These are phyloP conservation scores for Posidonia oceanica DNA, from an alignment of 116 monocot genomes.

Conservation along the genomic window DNA sequence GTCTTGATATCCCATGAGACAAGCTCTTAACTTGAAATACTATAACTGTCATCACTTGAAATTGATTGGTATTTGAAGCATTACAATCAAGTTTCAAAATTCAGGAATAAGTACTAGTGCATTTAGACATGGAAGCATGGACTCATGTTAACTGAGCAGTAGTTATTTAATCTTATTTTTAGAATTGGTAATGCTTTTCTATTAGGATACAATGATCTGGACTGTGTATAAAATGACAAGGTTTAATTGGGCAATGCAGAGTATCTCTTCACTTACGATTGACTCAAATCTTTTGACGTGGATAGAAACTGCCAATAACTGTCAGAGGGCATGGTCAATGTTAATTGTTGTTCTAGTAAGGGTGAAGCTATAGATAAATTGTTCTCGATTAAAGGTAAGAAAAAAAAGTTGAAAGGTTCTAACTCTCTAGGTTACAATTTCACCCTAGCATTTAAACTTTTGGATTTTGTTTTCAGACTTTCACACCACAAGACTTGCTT, in stretches of 20 bases:
- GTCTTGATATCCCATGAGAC: too few relatives aligned
- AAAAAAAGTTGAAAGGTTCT: too few relatives aligned
- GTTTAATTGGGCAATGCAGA: conserved; percentile 24
- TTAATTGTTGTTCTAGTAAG: neutral
- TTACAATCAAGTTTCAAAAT: too few relatives aligned
- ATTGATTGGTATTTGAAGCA: too few relatives aligned
- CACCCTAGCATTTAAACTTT: neutral
- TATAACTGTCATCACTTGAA: too few relatives aligned
- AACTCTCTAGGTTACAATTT: neutral
- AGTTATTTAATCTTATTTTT: too few relatives aligned
- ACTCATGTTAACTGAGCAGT: too few relatives aligned
- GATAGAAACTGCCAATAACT: conserved; percentile 24
- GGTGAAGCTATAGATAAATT: neutral
- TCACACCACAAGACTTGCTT: conserved; percentile 6
- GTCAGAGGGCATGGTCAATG: conserved; percentile 4
- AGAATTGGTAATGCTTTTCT: too few relatives aligned
- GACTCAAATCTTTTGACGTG: conserved; percentile 25
- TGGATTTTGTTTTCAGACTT: conserved; percentile 15
- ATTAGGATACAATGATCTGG: too few relatives aligned
- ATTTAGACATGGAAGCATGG: too few relatives aligned
- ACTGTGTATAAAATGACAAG: neutral
- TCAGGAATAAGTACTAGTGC: too few relatives aligned
- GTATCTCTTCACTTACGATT: conserved; percentile 30
- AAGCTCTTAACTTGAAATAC: too few relatives aligned
- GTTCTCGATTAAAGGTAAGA: conserved; percentile 13